Base-by-base conservation (phyloP, 164 flowering plant genomes). In the Annona cherimola region DNA sequence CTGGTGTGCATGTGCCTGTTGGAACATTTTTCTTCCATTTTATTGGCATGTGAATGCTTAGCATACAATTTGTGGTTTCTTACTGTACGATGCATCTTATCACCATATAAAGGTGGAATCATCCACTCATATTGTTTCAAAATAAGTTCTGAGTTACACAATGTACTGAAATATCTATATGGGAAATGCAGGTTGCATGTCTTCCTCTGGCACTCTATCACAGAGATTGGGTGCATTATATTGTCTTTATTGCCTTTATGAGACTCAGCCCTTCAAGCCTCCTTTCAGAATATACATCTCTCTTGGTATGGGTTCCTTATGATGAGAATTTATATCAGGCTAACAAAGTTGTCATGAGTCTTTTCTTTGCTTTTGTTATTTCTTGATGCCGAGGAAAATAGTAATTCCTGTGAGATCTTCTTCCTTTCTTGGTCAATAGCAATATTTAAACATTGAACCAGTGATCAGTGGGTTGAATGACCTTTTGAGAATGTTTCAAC, bases 251-350 rank as follows among this genome's bases (percentile, higher is more conserved):
- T 93, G 96, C 80, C 91, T 95, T 9, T 81, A 87, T 71, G 96
- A 93, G 82, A 90, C 89, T 76, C 99, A 93, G 69, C 98, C 97
- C 26, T 91, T 90, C 76, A 89, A 86, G 76, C 94, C 97, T 63
- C 89, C 90, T 74, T 91, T 79, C 80, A 83, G 71, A 69, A 86
- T 95, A 55, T 93, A 90, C 80, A 26, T 93, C 61, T 95, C 96
- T 54, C 84, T 86, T 61, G 90, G 98, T 88, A 85, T 72, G 87
- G 16, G 61, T 50, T 46, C 41, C 11, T 18, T 11, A n/a, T 18
- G 9, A 66, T 44, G 12, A 66, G 4, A 6, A 6, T 43, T 66
- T 43, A 3, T 20, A 19, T 66, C 69, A 43, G 46, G 26, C 6
- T 12, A 18, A 42, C 55, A 44, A n/a, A 43, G 18, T 20, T 6